phyloP scores from a whole-genome alignment of 768 basidiomycete genomes.

The Calocera cornea region DNA sequence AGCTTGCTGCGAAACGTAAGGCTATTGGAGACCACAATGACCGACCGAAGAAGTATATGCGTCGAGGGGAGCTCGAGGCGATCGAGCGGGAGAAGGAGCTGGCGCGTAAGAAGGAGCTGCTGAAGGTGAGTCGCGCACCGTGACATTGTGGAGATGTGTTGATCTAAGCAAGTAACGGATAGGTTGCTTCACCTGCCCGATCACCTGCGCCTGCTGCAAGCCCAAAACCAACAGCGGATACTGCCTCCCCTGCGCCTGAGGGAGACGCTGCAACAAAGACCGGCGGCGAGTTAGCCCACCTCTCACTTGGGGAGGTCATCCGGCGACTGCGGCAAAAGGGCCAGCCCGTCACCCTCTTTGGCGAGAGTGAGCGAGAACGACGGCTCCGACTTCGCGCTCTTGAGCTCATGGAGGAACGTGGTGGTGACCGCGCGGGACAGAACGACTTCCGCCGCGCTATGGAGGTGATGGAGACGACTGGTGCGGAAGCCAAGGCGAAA shows the following conservation, averaged over 20 bases:
- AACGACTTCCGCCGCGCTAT: slow-evolving; percentile 69
- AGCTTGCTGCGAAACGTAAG: slow-evolving; percentile 81
- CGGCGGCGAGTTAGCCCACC: slow-evolving; percentile 46
- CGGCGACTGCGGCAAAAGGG: slow-evolving; percentile 80
- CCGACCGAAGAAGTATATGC: slow-evolving; percentile 74
- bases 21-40: slow-evolving; percentile 38
- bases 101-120: slow-evolving; percentile 30
- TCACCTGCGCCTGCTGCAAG: slow-evolving; percentile 8
- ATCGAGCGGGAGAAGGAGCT: slow-evolving; percentile 36
- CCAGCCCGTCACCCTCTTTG: slow-evolving; percentile 90
- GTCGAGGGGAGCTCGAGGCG: slow-evolving; percentile 76
- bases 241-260: slow-evolving; percentile 24
- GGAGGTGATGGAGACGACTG: slow-evolving; percentile 33
- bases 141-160: neutral
- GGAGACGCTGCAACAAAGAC: slow-evolving; percentile 23
- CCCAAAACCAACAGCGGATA: slow-evolving; percentile 23
- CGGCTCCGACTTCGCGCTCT: slow-evolving; percentile 78
- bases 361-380: slow-evolving; percentile 88
- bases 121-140: slow-evolving; percentile 16
- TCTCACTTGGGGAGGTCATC: slow-evolving; percentile 85
- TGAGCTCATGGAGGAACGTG: slow-evolving; percentile 88
- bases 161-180: neutral
- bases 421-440: slow-evolving; percentile 44
- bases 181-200: neutral
- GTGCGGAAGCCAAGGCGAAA: slow-evolving; percentile 76